Conservation (phyloP, 2,329 filamentous ascomycete genomes). For the Fusarium sp. region DNA sequence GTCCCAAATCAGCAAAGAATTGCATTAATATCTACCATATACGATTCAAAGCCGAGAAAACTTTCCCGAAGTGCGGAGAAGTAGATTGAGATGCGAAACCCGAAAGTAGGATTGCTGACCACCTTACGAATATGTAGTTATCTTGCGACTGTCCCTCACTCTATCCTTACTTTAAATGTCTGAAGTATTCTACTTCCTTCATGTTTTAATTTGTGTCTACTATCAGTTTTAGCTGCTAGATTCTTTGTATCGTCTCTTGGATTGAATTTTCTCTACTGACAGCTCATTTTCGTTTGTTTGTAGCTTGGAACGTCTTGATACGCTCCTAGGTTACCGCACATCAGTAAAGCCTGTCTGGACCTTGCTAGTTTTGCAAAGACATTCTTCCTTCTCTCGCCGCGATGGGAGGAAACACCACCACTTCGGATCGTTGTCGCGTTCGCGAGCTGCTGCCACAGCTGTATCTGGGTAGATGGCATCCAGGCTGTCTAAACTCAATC, state of each 20-base stretch:
- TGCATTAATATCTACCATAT: neutral
- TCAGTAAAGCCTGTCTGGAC: no score
- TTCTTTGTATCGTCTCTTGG: neutral
- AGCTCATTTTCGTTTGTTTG: neutral
- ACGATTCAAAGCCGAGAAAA: constrained; percentile 10
- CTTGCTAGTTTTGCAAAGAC: no score
- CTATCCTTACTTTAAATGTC: no score
- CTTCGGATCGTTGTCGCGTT: constrained; percentile 48
- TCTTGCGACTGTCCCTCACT: no score
- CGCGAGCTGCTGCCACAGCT: constrained; percentile 62
- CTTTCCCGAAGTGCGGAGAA: constrained; percentile 21
- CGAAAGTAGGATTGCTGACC: neutral
- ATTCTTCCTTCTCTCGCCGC: neutral
- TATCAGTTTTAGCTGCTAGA: neutral
- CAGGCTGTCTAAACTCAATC: constrained; percentile 64
- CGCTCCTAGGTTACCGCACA: no score
- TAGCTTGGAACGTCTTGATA: neutral
- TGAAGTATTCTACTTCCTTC: no score
- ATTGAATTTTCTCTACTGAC: neutral
- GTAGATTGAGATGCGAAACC: constrained; percentile 9
- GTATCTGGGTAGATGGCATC: constrained; percentile 59
- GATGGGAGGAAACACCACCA: neutral
- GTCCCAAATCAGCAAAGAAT: no score
- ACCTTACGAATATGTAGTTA: no score
- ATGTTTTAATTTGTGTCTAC: no score